These are phyloP conservation scores for Ramaria sp. DNA, from an alignment of 768 basidiomycete genomes.

Conservation along the genomic window DNA sequence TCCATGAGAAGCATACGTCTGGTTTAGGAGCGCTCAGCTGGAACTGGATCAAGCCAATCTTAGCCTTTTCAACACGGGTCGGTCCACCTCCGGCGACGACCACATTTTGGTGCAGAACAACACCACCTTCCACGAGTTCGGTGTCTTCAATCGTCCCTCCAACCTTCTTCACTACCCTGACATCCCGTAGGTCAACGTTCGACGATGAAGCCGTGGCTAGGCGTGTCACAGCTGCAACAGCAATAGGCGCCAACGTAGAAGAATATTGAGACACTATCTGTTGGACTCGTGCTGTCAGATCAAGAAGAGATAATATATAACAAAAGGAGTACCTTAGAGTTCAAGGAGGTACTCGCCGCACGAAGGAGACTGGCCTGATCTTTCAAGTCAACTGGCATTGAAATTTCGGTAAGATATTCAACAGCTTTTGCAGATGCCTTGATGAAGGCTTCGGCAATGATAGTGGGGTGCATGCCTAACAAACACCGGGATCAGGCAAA, in stretches of 20 bases:
- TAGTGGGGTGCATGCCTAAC: constrained; percentile 81
- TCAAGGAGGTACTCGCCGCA: constrained; percentile 90
- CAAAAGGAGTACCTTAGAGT: constrained; percentile 65
- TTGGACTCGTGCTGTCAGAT: background rate
- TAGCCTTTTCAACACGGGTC: constrained; percentile 93
- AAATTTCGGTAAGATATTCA: constrained; percentile 87
- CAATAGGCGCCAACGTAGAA: constrained; percentile 94
- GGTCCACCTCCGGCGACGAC: constrained; percentile 86
- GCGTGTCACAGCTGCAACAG: constrained; percentile 91
- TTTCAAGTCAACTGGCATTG: constrained; percentile 81
- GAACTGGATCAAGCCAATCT: constrained; percentile 97
- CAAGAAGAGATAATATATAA: constrained; percentile 1
- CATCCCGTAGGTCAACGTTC: constrained; percentile 93
- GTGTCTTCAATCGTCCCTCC: constrained; percentile 99
- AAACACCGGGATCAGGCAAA: background rate
- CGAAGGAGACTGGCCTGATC: constrained; percentile 79
- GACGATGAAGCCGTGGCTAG: constrained; percentile 81
- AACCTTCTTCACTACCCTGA: constrained; percentile 95
- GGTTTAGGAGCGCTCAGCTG: constrained; percentile 97
- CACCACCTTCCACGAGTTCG: constrained; percentile 80
- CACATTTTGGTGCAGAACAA: constrained; percentile 95
- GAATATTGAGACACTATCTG: constrained; percentile 99
- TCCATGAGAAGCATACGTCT: constrained; percentile 51
- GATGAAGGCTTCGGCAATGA: constrained; percentile 92
- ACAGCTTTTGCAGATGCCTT: constrained; percentile 88